Conservation (phyloP, 129 eudicot genomes). For the Oenanthe sinensis region DNA sequence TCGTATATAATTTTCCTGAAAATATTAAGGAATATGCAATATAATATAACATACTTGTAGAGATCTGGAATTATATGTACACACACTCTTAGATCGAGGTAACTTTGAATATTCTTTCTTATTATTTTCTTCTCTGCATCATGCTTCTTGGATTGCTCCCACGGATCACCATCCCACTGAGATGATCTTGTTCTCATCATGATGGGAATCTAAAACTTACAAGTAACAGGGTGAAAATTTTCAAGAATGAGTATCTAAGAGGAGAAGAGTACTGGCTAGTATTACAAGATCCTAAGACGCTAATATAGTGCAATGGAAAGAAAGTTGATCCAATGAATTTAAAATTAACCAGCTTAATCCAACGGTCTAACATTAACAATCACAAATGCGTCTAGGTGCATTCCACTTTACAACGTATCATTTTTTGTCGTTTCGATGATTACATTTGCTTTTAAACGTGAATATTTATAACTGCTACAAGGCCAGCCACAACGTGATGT, state of each 20-base stretch:
- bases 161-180: background rate
- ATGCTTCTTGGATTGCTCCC: background rate
- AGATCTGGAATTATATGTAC: background rate
- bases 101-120: background rate
- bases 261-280: background rate
- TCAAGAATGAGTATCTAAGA: background rate
- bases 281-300: background rate
- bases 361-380: background rate
- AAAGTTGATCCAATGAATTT: background rate
- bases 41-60: background rate
- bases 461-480: background rate
- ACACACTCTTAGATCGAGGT: background rate
- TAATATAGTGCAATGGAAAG: background rate
- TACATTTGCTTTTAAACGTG: background rate
- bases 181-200: background rate
- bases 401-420: background rate
- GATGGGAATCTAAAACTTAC: background rate
- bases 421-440: background rate
- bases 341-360: background rate
- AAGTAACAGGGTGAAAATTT: background rate
- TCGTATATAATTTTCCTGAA: background rate
- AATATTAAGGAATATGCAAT: background rate
- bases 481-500: background rate
- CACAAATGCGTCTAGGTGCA: background rate
- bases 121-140: background rate